phyloP scores from a whole-genome alignment of 2,329 filamentous ascomycete genomes.

The Fusarium chlamydosporum region DNA sequence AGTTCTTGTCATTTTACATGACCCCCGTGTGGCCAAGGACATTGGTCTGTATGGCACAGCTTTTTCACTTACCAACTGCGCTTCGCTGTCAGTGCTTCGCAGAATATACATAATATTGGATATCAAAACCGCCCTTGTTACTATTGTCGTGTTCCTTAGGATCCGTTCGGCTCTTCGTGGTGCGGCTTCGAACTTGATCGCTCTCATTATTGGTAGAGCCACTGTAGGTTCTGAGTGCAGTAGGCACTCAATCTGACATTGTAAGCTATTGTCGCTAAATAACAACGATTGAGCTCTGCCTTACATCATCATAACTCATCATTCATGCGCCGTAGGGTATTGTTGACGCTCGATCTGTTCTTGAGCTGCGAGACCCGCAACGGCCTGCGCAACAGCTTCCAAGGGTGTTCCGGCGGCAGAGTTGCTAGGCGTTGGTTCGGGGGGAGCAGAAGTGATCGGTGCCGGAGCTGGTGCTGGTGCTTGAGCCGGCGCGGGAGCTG shows the following conservation, averaged over 20 bases:
- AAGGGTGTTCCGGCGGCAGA: conserved; percentile 58
- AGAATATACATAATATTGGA: conserved; percentile 61
- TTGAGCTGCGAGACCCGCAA: conserved; percentile 60
- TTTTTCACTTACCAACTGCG: conserved; percentile 58
- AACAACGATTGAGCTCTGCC: neutral
- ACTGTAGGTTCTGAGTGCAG: conserved; percentile 64
- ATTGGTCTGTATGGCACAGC: conserved; percentile 54
- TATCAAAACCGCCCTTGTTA: conserved; percentile 50
- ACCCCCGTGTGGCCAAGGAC: conserved; percentile 50
- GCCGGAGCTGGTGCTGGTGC: neutral
- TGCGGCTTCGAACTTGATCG: conserved; percentile 56
- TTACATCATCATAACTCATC: conserved; percentile 7
- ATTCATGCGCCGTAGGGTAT: conserved; percentile 49
- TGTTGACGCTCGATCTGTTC: conserved; percentile 58
- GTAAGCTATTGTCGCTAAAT: conserved; percentile 26
- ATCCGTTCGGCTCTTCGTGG: conserved; percentile 54
- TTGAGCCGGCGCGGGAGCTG: conserved; percentile 38
- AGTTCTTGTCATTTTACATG: conserved; percentile 53
- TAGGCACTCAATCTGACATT: conserved; percentile 67
- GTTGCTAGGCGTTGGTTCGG: conserved; percentile 48
- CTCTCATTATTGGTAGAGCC: conserved; percentile 66
- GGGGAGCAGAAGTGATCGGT: conserved; percentile 13
- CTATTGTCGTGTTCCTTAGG: conserved; percentile 49
- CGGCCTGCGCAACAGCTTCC: conserved; percentile 66
- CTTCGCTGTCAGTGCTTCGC: conserved; percentile 56